Evolutionary conservation across 2,329 filamentous ascomycete species (phyloP).

Genomic region (Fusarium annulatum): DNA sequence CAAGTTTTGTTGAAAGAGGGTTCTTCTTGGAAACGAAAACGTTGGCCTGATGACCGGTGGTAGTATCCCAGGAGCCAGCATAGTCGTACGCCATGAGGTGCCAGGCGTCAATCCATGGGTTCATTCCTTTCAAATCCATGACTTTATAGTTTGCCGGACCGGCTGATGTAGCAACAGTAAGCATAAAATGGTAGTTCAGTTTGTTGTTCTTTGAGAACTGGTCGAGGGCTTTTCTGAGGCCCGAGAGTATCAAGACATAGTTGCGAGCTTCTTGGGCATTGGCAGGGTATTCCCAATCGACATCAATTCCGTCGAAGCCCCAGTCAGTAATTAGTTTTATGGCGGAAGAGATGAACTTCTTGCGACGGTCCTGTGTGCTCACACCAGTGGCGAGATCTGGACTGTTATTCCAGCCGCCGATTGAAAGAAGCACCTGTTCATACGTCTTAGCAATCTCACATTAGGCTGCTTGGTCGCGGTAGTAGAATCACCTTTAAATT

Average conservation of each 20-base stretch:
- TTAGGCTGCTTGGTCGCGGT: background rate
- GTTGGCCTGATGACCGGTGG: constrained; percentile 76
- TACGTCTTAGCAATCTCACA: constrained; percentile 18
- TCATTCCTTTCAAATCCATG: constrained; percentile 65
- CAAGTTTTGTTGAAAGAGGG: constrained; percentile 72
- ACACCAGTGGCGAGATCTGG: constrained; percentile 61
- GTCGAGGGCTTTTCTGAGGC: constrained; percentile 55
- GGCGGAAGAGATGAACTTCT: constrained; percentile 74
- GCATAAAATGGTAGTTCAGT: constrained; percentile 59
- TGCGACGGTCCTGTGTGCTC: constrained; percentile 69
- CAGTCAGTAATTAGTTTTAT: constrained; percentile 76
- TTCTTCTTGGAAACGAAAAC: constrained; percentile 65
- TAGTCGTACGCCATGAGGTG: constrained; percentile 77
- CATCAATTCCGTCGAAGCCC: constrained; percentile 67
- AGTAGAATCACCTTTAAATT: constrained; percentile 71
- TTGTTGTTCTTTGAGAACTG: constrained; percentile 53
- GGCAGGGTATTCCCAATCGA: constrained; percentile 67
- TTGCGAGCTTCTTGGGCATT: constrained; percentile 51
- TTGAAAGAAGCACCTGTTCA: constrained; percentile 21
- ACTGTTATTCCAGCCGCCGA: constrained; percentile 85
- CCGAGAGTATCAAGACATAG: constrained; percentile 40
- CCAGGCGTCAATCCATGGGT: constrained; percentile 68
- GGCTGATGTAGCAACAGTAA: constrained; percentile 63
- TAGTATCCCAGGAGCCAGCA: constrained; percentile 73
- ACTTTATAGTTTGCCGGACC: constrained; percentile 60